These are phyloP conservation scores for Barbatosphaeria neglecta DNA, from an alignment of 495 filamentous ascomycete genomes.

Conservation along the genomic window DNA sequence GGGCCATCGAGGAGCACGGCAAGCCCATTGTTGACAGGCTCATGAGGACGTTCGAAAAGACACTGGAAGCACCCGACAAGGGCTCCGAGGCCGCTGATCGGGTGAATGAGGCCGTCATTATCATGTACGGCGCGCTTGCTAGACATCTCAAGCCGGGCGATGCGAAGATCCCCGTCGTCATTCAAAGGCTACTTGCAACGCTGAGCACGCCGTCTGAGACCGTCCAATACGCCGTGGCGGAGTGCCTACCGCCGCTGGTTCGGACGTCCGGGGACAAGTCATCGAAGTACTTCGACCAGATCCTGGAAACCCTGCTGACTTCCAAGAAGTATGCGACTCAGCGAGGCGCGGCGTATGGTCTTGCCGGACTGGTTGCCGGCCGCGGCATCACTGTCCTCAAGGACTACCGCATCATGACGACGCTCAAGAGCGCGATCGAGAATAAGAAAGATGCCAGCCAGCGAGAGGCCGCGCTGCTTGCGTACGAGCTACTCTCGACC, in stretches of 20 bases:
- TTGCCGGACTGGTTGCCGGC: conserved; percentile 81
- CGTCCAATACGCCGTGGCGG: conserved; percentile 90
- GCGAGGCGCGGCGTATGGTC: conserved; percentile 86
- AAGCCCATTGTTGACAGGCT: conserved; percentile 72
- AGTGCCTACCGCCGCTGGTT: conserved; percentile 83
- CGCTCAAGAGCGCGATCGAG: conserved; percentile 64
- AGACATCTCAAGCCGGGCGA: conserved; percentile 78
- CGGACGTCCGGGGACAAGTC: conserved; percentile 65
- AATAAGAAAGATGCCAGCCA: conserved; percentile 87
- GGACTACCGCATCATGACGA: conserved; percentile 76
- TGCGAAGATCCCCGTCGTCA: conserved; percentile 68
- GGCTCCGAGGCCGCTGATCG: conserved; percentile 66
- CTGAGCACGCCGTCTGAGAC: conserved; percentile 92
- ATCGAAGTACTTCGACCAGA: conserved; percentile 64
- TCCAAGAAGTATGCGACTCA: conserved; percentile 83
- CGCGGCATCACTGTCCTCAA: conserved; percentile 70
- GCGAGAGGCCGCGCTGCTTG: conserved; percentile 78
- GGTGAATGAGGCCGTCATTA: conserved; percentile 92
- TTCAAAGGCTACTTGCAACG: conserved; percentile 71
- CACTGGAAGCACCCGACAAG: conserved; percentile 70
- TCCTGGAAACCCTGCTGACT: conserved; percentile 67
- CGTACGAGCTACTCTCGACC: conserved; percentile 77
- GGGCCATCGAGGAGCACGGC: conserved; percentile 68
- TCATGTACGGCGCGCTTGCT: conserved; percentile 88
- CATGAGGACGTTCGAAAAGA: conserved; percentile 81